Conservation (phyloP, 2,329 filamentous ascomycete species). For the Zarea fungicola region DNA sequence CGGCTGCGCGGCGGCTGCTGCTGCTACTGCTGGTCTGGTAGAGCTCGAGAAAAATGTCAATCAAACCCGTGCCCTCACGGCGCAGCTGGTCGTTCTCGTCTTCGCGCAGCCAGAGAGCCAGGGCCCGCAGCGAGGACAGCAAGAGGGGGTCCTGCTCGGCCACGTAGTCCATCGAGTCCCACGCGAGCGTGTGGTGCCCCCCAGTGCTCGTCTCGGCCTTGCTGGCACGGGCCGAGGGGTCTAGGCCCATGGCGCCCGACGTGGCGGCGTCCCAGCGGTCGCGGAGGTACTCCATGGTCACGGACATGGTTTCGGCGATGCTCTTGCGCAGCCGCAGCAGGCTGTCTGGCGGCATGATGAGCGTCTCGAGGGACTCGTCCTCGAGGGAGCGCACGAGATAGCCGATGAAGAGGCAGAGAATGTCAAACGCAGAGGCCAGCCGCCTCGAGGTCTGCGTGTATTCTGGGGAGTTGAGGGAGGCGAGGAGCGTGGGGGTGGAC, state of each 20-base stretch:
- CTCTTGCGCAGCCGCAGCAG: conserved; percentile 56
- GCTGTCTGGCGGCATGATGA: conserved; percentile 51
- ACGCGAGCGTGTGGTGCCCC: conserved; percentile 45
- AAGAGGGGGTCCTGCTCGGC: conserved; percentile 52
- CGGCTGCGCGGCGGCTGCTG: no score
- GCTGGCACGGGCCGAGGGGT: conserved; percentile 48
- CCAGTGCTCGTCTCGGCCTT: conserved; percentile 40
- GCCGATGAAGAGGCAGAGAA: conserved; percentile 56
- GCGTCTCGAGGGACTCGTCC: conserved; percentile 34
- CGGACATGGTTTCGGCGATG: conserved; percentile 58
- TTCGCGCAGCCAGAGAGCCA: conserved; percentile 64
- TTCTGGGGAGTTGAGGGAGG: conserved; percentile 48
- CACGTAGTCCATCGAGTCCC: conserved; percentile 50
- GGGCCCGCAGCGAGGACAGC: conserved; percentile 49
- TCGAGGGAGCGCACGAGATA: conserved; percentile 52
- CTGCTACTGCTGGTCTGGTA: conserved; percentile 18
- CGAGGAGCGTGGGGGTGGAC: conserved; percentile 55
- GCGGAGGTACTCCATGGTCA: conserved; percentile 60
- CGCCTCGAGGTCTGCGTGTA: conserved; percentile 49
- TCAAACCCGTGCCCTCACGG: conserved; percentile 51
- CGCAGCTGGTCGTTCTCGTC: conserved; percentile 58
- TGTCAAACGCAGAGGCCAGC: conserved; percentile 56
- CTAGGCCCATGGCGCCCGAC: conserved; percentile 57
- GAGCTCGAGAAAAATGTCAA: conserved; percentile 59
- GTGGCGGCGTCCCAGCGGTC: conserved; percentile 65